phyloP scores from a whole-genome alignment of 176 grass and related monocot species.

The Avena atlantica region DNA sequence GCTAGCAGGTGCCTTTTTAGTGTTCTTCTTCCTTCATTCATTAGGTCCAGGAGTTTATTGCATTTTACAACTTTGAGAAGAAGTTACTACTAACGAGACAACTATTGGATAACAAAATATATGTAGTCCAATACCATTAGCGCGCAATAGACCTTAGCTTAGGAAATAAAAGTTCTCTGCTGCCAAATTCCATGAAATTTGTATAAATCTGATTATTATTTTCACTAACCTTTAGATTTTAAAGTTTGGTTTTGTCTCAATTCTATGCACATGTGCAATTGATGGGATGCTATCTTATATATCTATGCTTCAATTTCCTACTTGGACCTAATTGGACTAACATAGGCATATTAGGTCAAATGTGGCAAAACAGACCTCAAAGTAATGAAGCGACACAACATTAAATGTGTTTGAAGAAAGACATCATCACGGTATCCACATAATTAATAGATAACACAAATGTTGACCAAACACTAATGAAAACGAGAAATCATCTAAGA shows the following conservation, averaged over 20 bases:
- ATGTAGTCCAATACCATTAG: too few species aligned
- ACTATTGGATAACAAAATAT: too few species aligned
- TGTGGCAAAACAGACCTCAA: neutral
- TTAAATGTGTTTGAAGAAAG: neutral
- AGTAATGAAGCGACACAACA: neutral
- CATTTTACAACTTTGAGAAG: too few species aligned
- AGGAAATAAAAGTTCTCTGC: neutral
- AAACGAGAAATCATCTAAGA: too few species aligned
- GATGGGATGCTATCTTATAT: neutral
- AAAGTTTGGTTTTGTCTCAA: neutral
- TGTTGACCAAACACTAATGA: too few species aligned
- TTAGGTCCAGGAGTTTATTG: too few species aligned
- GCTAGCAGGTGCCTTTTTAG: too few species aligned
- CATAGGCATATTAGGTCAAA: neutral
- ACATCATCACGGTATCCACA: neutral
- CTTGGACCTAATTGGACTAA: neutral
- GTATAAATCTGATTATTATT: neutral
- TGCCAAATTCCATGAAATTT: neutral
- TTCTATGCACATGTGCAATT: neutral
- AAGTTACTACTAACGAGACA: too few species aligned
- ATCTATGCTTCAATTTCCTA: neutral
- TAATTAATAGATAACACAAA: too few species aligned
- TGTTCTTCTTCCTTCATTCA: too few species aligned
- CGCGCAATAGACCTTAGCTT: too few species aligned
- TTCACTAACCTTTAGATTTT: neutral